phyloP scores from a whole-genome alignment of 805 yeast species.

The Wickerhamomyces ciferrii region DNA sequence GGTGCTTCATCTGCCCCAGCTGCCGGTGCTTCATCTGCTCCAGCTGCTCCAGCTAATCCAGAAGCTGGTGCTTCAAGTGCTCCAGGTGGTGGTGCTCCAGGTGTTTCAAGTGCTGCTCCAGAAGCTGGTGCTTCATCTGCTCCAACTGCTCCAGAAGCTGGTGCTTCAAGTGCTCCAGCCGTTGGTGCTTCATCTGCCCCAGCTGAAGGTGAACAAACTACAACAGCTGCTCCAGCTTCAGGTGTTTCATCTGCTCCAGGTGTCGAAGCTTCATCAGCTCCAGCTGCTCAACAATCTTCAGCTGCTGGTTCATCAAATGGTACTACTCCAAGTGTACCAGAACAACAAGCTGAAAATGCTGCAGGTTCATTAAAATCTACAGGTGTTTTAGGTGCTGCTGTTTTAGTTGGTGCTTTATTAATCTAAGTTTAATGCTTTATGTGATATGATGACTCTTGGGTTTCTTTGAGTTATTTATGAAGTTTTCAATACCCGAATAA shows the following conservation, averaged over 20 bases:
- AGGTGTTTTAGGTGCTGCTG: slow-evolving; percentile 4
- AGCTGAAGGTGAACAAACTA: slow-evolving; percentile 16
- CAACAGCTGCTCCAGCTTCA: slow-evolving; percentile 14
- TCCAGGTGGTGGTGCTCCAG: slow-evolving; percentile 11
- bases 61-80: slow-evolving; percentile 22
- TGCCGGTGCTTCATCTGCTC: slow-evolving; percentile 14
- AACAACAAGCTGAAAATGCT: slow-evolving; percentile 14
- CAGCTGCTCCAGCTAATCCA: slow-evolving; percentile 24
- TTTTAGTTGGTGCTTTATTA: slow-evolving; percentile 8
- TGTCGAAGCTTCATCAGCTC: slow-evolving; percentile 25
- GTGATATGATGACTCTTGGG: too few species aligned
- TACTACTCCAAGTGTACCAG: slow-evolving; percentile 30
- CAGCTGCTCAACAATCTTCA: slow-evolving; percentile 25
- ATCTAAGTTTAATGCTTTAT: slow-evolving; percentile 2
- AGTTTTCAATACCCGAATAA: not conserved
- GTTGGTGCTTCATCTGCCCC: slow-evolving; percentile 31
- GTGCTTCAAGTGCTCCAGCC: slow-evolving; percentile 21
- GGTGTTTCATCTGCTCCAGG: slow-evolving; percentile 19
- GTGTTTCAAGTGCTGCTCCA: slow-evolving; percentile 17
- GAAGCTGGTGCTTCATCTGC: slow-evolving; percentile 25
- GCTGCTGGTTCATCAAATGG: slow-evolving; percentile 22
- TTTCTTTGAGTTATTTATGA: too few species aligned
- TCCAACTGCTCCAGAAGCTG: slow-evolving; percentile 22
- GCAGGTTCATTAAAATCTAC: slow-evolving; percentile 1
- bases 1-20: slow-evolving; percentile 30